phyloP scores from a whole-genome alignment of 1,139 yeast species.

The Taiozyma sp. region DNA sequence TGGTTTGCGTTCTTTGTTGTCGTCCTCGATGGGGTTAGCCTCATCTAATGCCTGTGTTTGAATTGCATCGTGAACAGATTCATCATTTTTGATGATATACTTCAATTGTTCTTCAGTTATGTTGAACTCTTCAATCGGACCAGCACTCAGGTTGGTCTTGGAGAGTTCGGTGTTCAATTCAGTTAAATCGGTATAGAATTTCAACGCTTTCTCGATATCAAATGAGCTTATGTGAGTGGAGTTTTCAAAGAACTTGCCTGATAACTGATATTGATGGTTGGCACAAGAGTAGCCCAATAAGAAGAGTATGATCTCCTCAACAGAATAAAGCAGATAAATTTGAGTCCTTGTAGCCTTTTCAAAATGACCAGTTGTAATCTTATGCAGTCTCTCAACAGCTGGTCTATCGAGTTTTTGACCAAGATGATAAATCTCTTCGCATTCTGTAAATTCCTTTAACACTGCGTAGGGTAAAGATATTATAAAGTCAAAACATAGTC shows the following conservation, averaged over 20 bases:
- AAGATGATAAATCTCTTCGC: background rate
- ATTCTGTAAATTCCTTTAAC: background rate
- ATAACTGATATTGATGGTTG: background rate
- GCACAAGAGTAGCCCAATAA: background rate
- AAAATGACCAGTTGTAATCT: background rate
- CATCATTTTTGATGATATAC: background rate
- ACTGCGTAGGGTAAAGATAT: conserved; percentile 11
- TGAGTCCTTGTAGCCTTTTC: conserved; percentile 1
- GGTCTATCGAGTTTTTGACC: background rate
- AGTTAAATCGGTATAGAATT: background rate
- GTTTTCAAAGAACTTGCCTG: background rate
- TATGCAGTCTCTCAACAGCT: background rate
- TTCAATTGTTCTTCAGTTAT: conserved; percentile 1
- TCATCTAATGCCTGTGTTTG: background rate
- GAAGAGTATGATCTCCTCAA: background rate
- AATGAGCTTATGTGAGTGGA: background rate
- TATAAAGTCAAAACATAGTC: conserved; percentile 19
- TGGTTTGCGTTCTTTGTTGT: background rate
- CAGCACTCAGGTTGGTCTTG: background rate
- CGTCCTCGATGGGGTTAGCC: background rate
- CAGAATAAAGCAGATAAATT: conserved; percentile 1
- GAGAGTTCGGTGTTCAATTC: background rate
- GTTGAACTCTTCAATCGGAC: background rate
- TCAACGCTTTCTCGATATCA: background rate
- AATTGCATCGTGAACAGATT: background rate